A percentile compares a stretch with the other conserved stretches of the same genome.
These are phyloP conservation scores for Schrenkiella parvula DNA, from an alignment of 345 rosid species.

Conservation along the genomic window DNA sequence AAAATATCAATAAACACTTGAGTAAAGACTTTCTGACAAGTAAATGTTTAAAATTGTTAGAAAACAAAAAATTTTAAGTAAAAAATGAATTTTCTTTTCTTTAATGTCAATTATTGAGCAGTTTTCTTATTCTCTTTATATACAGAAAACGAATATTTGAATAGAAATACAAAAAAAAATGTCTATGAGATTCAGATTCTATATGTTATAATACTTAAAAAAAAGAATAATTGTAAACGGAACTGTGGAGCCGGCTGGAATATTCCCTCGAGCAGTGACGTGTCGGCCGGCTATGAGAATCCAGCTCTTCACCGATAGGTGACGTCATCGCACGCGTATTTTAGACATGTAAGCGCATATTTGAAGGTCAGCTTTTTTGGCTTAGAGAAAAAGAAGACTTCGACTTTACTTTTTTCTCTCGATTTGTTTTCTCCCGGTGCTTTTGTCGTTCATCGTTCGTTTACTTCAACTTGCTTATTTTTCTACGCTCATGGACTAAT, in stretches of 20 bases:
- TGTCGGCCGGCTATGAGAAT: not conserved
- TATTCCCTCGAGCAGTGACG: constrained; percentile 12
- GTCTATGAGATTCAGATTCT: constrained; percentile 3
- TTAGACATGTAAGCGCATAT: not conserved
- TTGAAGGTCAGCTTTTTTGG: constrained; percentile 14
- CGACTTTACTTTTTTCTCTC: constrained; percentile 6
- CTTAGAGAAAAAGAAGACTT: not conserved
- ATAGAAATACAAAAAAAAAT: not conserved
- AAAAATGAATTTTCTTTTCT: not conserved
- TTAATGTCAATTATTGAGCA: too few species aligned
- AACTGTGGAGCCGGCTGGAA: not conserved
- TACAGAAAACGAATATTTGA: not conserved
- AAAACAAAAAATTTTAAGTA: not conserved
- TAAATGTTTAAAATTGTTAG: not conserved
- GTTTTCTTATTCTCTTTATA: not conserved
- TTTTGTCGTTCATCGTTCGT: constrained; percentile 20
- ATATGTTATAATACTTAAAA: not conserved
- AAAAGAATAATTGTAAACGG: not conserved
- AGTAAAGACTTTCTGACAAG: not conserved
- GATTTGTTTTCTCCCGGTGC: constrained; percentile 16
- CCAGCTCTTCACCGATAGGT: not conserved
- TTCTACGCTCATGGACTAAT: constrained; percentile 13
- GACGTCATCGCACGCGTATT: not conserved
- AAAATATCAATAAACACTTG: not conserved
- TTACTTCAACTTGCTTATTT: constrained; percentile 24